A percentile compares a stretch with the other conserved stretches of the same genome.
These are phyloP conservation scores for Carallia brachiata DNA, from an alignment of 345 rosid genomes.

Conservation along the genomic window DNA sequence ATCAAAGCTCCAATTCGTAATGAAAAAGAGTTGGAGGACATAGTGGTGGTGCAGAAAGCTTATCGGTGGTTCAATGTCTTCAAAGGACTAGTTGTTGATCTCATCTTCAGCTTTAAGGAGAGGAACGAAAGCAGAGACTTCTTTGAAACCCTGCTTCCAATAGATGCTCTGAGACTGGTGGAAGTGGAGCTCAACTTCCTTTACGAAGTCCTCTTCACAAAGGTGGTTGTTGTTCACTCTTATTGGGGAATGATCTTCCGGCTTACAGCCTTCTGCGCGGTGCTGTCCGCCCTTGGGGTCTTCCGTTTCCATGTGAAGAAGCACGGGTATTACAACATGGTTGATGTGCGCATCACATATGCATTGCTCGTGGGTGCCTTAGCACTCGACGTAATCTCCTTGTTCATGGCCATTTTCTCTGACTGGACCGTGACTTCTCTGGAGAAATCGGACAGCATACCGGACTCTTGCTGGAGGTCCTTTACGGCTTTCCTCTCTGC, in stretches of 20 bases:
- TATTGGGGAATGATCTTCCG: conserved; percentile 26
- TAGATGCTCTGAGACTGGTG: conserved; percentile 47
- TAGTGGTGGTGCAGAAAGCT: conserved; percentile 38
- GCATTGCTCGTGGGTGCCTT: conserved; percentile 47
- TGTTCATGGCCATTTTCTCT: conserved; percentile 49
- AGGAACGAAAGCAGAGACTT: conserved; percentile 46
- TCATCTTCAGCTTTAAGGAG: conserved; percentile 49
- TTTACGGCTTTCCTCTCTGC: neutral
- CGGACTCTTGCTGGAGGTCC: conserved; percentile 8
- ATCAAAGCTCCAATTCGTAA: conserved; percentile 7
- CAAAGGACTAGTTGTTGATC: conserved; percentile 59
- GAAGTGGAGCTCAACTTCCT: conserved; percentile 63
- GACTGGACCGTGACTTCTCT: conserved; percentile 50
- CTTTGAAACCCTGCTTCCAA: conserved; percentile 22
- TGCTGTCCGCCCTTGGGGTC: conserved; percentile 30
- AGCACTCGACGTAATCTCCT: conserved; percentile 42
- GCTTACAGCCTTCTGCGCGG: conserved; percentile 19
- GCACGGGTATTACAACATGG: conserved; percentile 22
- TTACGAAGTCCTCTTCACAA: conserved; percentile 59
- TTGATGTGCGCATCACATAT: conserved; percentile 55
- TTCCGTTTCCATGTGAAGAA: conserved; percentile 35
- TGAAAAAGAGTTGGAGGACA: neutral
- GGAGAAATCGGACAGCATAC: conserved; percentile 15
- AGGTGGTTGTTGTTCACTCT: conserved; percentile 46
- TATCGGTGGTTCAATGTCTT: conserved; percentile 37